Conservation (phyloP, 441 rosid genomes). For the Eruca vesicaria region DNA sequence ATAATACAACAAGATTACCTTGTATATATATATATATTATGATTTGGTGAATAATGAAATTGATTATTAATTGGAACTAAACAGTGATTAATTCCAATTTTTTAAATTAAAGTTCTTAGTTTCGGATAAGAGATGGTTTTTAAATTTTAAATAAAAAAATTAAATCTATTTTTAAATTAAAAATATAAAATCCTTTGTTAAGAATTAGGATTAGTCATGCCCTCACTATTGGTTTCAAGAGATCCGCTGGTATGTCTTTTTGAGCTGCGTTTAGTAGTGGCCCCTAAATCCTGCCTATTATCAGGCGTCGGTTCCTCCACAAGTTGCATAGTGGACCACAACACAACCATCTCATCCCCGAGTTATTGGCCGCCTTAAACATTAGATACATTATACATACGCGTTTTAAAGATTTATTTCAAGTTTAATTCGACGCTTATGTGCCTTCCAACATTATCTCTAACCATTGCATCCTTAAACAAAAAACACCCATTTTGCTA, state of each 20-base stretch:
- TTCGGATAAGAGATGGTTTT: too few relatives aligned
- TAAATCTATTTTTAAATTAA: too few relatives aligned
- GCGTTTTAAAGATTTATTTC: constrained; percentile 66
- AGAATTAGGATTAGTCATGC: too few relatives aligned
- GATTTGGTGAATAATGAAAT: too few relatives aligned
- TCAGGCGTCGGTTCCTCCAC: constrained; percentile 41
- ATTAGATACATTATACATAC: constrained; percentile 63
- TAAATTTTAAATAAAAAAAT: too few relatives aligned
- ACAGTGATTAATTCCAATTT: too few relatives aligned
- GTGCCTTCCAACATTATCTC: constrained; percentile 74
- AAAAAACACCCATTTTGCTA: neutral
- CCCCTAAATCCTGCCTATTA: constrained; percentile 48
- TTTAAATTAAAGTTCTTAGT: too few relatives aligned
- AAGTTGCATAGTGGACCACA: neutral
- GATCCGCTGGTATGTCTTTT: constrained; percentile 43
- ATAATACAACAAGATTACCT: too few relatives aligned
- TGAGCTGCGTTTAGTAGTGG: constrained; percentile 60
- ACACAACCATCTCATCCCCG: constrained; percentile 32
- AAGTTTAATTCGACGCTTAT: constrained; percentile 68
- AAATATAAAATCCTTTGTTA: too few relatives aligned
- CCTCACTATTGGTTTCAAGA: constrained; percentile 14
- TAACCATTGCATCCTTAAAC: constrained; percentile 85
- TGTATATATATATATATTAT: too few relatives aligned
- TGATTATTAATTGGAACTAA: too few relatives aligned
- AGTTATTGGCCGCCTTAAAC: constrained; percentile 52